These are phyloP conservation scores for Taphrina wiesneri DNA, from an alignment of 1,139 yeast species.

Conservation along the genomic window DNA sequence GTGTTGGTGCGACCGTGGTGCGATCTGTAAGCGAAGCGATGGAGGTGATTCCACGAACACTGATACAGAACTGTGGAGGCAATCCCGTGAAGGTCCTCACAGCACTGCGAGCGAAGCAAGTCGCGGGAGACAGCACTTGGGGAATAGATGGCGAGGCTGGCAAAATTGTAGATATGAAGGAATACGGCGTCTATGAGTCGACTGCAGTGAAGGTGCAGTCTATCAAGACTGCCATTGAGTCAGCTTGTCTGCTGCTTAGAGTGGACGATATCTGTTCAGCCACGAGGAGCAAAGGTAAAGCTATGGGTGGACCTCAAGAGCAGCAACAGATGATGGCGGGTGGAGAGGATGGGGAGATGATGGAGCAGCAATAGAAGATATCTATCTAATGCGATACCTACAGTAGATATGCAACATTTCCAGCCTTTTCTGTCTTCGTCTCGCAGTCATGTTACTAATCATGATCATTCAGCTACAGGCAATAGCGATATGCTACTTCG, in stretches of 20 bases:
- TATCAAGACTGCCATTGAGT: conserved; percentile 93
- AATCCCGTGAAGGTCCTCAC: conserved; percentile 88
- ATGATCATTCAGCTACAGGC: too few relatives aligned
- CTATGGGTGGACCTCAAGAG: conserved; percentile 41
- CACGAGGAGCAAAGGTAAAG: conserved; percentile 56
- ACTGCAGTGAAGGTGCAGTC: conserved; percentile 96
- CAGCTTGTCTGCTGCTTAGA: conserved; percentile 89
- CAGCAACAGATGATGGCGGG: conserved; percentile 29
- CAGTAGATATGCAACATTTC: too few relatives aligned
- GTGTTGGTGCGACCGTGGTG: conserved; percentile 97
- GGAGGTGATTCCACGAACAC: conserved; percentile 96
- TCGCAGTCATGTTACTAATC: too few relatives aligned
- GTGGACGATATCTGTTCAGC: conserved; percentile 98
- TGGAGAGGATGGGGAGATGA: conserved; percentile 25
- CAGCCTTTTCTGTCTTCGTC: too few relatives aligned
- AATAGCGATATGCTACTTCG: too few relatives aligned
- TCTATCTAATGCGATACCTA: neutral
- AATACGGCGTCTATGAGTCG: conserved; percentile 98
- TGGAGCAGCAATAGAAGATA: conserved; percentile 24
- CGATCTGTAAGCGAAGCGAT: conserved; percentile 98
- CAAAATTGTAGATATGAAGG: conserved; percentile 90
- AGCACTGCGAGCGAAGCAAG: conserved; percentile 93
- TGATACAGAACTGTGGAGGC: conserved; percentile 96
- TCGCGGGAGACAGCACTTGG: conserved; percentile 64
- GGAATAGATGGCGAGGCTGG: conserved; percentile 97